Evolutionary conservation across 2,329 filamentous ascomycete genomes (phyloP).

Genomic region (Verticillium isaacii): DNA sequence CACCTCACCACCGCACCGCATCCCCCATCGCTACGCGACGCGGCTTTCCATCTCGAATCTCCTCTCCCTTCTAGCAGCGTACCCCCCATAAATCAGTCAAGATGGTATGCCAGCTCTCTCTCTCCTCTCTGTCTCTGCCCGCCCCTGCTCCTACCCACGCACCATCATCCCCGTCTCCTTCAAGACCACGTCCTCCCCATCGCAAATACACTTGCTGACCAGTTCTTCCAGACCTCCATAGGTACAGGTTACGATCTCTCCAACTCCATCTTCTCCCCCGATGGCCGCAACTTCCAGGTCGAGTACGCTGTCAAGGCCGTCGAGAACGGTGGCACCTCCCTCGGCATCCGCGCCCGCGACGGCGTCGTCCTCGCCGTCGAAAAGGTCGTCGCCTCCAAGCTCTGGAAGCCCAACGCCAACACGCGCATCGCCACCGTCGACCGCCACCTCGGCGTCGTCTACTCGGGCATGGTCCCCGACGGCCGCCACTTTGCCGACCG

Average conservation of each 20-base stretch:
- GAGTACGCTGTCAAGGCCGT: slow-evolving; percentile 99
- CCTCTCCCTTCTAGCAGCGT: not conserved
- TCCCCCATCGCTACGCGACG: not conserved
- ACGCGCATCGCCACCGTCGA: slow-evolving; percentile 96
- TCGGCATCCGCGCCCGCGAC: slow-evolving; percentile 96
- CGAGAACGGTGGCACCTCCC: slow-evolving; percentile 92
- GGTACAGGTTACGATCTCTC: slow-evolving; percentile 98
- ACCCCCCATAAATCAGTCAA: not conserved
- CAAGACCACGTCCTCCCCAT: no score
- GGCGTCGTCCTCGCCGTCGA: slow-evolving; percentile 94
- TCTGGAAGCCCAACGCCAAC: slow-evolving; percentile 91
- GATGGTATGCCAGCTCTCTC: not conserved
- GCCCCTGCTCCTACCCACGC: not conserved
- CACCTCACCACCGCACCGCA: not conserved
- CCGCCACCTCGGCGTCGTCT: slow-evolving; percentile 87
- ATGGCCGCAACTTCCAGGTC: slow-evolving; percentile 98
- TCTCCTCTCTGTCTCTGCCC: not conserved
- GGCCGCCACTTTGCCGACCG: slow-evolving; percentile 92
- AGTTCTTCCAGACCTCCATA: slow-evolving; percentile 78
- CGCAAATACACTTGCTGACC: slow-evolving; percentile 6
- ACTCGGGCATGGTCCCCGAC: slow-evolving; percentile 90
- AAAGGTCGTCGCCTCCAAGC: slow-evolving; percentile 93
- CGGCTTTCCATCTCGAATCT: not conserved
- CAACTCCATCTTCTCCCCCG: slow-evolving; percentile 99
- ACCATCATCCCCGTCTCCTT: no score